These are phyloP conservation scores for Hanseniaspora lachancei DNA, from an alignment of 805 yeast genomes.

Conservation along the genomic window DNA sequence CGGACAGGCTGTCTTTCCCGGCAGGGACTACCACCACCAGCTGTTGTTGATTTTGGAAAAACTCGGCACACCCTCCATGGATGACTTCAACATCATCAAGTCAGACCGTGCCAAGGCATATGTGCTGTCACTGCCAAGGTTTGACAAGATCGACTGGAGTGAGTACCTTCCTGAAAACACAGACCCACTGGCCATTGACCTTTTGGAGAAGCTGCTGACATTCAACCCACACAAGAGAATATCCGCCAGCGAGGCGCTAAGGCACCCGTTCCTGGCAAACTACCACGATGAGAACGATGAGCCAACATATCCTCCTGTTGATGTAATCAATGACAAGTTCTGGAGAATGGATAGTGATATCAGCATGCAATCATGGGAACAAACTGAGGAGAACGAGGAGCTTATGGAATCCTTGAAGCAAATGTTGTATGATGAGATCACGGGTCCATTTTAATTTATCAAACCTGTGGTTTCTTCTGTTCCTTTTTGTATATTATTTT, in stretches of 20 bases:
- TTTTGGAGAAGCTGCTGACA: conserved; percentile 53
- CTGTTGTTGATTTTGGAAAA: conserved; percentile 51
- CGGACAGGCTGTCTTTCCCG: conserved; percentile 58
- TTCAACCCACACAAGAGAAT: conserved; percentile 66
- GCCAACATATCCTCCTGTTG: conserved; percentile 33
- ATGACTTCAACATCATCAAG: conserved; percentile 61
- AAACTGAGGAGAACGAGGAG: conserved; percentile 53
- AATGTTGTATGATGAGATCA: conserved; percentile 69
- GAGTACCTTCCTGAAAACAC: conserved; percentile 20
- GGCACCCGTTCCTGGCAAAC: conserved; percentile 55
- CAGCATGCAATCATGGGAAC: conserved; percentile 18
- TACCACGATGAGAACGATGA: conserved; percentile 68
- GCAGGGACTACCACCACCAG: conserved; percentile 61
- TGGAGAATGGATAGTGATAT: conserved; percentile 32
- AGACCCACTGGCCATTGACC: conserved; percentile 41
- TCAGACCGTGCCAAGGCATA: conserved; percentile 67
- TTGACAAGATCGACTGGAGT: conserved; percentile 39
- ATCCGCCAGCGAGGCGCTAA: conserved; percentile 59
- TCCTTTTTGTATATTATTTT: not conserved
- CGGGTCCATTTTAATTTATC: conserved; percentile 31
- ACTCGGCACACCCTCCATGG: conserved; percentile 60
- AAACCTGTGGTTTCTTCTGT: not conserved
- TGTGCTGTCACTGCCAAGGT: conserved; percentile 52
- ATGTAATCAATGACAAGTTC: conserved; percentile 27
- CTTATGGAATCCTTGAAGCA: conserved; percentile 60